phyloP scores from a whole-genome alignment of 2,329 filamentous ascomycete species.

The Coniochaeta ligniaria region DNA sequence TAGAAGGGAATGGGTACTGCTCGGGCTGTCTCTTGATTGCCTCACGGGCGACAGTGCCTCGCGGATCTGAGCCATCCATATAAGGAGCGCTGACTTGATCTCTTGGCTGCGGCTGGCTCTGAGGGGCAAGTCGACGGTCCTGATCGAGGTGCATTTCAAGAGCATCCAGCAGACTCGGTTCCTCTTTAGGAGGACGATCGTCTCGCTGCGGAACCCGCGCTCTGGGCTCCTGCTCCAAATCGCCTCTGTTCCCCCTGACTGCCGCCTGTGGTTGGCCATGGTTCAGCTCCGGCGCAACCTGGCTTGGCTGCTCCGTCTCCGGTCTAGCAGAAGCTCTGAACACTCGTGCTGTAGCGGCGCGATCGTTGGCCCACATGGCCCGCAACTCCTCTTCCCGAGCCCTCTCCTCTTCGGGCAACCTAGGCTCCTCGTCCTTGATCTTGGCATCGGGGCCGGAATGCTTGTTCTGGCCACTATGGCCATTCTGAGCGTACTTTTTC shows the following conservation, averaged over 20 bases:
- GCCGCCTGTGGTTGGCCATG: neutral
- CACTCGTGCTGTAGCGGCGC: neutral
- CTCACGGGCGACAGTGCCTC: neutral
- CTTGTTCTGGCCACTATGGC: neutral
- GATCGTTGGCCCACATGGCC: constrained; percentile 2
- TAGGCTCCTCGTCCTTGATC: neutral
- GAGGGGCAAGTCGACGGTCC: neutral
- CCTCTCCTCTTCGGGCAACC: neutral
- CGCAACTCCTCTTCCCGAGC: neutral
- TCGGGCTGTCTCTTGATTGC: neutral
- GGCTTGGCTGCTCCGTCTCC: neutral
- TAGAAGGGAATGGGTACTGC: neutral
- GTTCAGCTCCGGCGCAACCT: neutral
- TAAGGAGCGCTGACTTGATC: neutral
- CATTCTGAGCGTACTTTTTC: neutral
- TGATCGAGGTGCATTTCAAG: constrained; percentile 18
- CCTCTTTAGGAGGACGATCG: constrained; percentile 6
- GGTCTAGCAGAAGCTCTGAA: neutral
- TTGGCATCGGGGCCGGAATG: neutral
- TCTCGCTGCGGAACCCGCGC: neutral
- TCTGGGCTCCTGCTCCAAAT: neutral
- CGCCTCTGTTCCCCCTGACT: neutral
- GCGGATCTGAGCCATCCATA: neutral
- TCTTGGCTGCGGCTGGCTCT: neutral
- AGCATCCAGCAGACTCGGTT: constrained; percentile 12